Evolutionary conservation across 2,329 filamentous ascomycete genomes (phyloP), one percentile per base, ranked within the genome.

Genomic region (Dothistroma pini): DNA sequence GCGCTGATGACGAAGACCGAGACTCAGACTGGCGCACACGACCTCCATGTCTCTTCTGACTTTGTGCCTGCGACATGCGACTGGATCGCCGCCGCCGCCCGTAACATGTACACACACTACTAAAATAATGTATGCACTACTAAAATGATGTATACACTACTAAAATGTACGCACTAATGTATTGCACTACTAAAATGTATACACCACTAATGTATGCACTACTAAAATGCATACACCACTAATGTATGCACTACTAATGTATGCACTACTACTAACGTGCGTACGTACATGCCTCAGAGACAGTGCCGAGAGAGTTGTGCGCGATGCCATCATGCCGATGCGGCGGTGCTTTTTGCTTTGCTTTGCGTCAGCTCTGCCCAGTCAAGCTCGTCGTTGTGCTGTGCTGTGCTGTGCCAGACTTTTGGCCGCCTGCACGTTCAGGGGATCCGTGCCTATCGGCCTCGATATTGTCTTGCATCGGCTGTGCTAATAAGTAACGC

Each of bases 391-490:
- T 51, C 21, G 29, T 21, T 29, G 1, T 31, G 48, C 10, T 16
- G 29, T 29, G 35, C 51, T 29, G 3, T 16, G 51, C n/a, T 35
- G 51, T 19, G 51, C 51, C 51, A 53, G 31, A 53, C 10, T 53
- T 53, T 21, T 32, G 31, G 5, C 51, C 29, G 31, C 51, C 25
- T 32, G 51, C 25, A 35, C 29, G 12, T 7, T 11, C 51, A 32
- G 51, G 48, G 48, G 48, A 31, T 29, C 29, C 48, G 29, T 51
- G 25, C 11, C 51, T 14, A 11, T 53, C 51, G 29, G 25, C 29
- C 29, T 53, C 31, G 25, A 53, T 35, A 35, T 53, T 53, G 51
- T 53, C 51, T 53, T 53, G 51, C 51, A 51, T 25, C 48, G 25
- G 31, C 14, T 21, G 51, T 53, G 51, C 51, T 53, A 53, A 21